These are phyloP conservation scores for Adansonia gregorii DNA, from an alignment of 441 rosid genomes.

Conservation along the genomic window DNA sequence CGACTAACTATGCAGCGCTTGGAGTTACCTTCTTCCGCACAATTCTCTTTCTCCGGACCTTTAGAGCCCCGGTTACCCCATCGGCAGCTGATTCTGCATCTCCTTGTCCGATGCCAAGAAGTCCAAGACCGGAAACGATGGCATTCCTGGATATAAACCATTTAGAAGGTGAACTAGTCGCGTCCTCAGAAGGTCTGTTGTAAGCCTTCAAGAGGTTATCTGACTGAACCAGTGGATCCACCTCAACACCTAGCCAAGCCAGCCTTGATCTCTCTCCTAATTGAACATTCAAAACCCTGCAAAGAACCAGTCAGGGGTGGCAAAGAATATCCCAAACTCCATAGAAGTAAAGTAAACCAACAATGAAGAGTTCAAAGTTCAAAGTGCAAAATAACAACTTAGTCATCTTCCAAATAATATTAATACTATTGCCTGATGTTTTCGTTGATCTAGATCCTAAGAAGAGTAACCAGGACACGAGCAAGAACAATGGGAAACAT, in stretches of 20 bases:
- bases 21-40: conserved; percentile 81
- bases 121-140: conserved; percentile 72
- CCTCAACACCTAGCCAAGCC: conserved; percentile 89
- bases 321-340: conserved; percentile 9
- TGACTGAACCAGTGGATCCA: conserved; percentile 81
- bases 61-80: conserved; percentile 58
- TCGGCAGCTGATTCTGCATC: conserved; percentile 38
- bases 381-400: not conserved
- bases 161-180: conserved; percentile 51
- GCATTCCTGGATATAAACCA: conserved; percentile 90
- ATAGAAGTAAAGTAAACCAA: not conserved
- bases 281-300: conserved; percentile 77
- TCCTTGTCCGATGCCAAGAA: conserved; percentile 79
- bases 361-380: not conserved
- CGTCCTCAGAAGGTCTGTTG: conserved; percentile 57
- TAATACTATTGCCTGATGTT: not conserved
- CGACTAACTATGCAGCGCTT: conserved; percentile 39
- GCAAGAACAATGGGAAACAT: not conserved
- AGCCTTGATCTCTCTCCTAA: conserved; percentile 74
- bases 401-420: not conserved
- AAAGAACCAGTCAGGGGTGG: conserved; percentile 23
- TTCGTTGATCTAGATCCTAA: not conserved
- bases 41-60: conserved; percentile 75
- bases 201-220: conserved; percentile 72
- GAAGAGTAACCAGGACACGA: not conserved